phyloP scores from a whole-genome alignment of 495 filamentous ascomycete genomes.

The Aspergillus ostianus region DNA sequence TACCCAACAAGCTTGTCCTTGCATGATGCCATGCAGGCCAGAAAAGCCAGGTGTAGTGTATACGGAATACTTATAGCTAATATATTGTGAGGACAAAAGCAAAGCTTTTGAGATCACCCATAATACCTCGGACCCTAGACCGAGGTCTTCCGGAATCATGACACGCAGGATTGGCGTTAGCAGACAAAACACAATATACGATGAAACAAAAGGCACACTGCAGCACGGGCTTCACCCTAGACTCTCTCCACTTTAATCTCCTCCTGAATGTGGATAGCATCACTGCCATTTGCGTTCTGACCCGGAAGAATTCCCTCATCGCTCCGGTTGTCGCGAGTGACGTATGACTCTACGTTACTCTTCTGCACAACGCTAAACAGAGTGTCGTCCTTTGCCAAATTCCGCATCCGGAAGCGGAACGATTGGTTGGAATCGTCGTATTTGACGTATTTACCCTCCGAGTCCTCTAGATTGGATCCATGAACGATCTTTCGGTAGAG shows the following conservation, averaged over 20 bases:
- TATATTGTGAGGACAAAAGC: too few relatives aligned
- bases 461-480: constrained; percentile 15
- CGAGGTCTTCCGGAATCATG: too few relatives aligned
- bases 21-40: too few relatives aligned
- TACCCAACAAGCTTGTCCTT: too few relatives aligned
- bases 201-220: too few relatives aligned
- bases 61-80: too few relatives aligned
- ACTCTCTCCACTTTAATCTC: constrained; percentile 12
- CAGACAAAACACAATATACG: too few relatives aligned
- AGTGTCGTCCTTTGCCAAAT: constrained; percentile 8
- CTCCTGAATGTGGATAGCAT: constrained; percentile 9
- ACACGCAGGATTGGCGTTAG: too few relatives aligned
- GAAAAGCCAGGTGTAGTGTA: too few relatives aligned
- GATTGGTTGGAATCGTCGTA: constrained; percentile 5
- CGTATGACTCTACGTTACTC: neutral
- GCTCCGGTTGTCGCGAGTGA: constrained; percentile 12
- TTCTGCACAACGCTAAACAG: neutral
- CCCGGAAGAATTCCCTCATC: constrained; percentile 17
- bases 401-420: neutral
- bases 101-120: too few relatives aligned
- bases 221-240: neutral
- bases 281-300: neutral
- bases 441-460: constrained; percentile 11
- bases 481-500: constrained; percentile 20
- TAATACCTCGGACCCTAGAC: too few relatives aligned